Conservation (phyloP, 2,329 filamentous ascomycete genomes). For the Thyridium curvatum region DNA sequence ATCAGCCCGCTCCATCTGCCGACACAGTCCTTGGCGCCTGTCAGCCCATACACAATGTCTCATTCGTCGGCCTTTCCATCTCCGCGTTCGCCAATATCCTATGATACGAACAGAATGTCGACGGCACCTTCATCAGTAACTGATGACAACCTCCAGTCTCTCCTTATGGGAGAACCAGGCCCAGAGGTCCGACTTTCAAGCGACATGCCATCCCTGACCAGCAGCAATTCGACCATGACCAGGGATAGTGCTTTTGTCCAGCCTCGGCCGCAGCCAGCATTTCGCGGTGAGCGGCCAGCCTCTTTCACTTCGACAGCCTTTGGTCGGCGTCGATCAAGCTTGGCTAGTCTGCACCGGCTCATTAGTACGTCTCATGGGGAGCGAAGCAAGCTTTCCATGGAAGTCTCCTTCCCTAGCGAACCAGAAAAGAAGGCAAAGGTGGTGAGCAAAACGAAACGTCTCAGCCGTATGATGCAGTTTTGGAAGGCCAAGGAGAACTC, state of each 20-base stretch:
- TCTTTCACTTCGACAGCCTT: constrained; percentile 57
- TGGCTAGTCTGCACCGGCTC: constrained; percentile 70
- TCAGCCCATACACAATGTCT: constrained; percentile 60
- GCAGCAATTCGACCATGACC: constrained; percentile 72
- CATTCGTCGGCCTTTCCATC: constrained; percentile 63
- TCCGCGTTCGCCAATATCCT: constrained; percentile 61
- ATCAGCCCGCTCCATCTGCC: constrained; percentile 38
- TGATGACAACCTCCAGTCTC: constrained; percentile 66
- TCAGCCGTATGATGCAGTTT: constrained; percentile 73
- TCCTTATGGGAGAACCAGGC: constrained; percentile 67
- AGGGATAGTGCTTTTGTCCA: constrained; percentile 52
- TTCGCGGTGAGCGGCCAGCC: constrained; percentile 52
- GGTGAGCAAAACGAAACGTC: constrained; percentile 58
- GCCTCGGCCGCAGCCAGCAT: constrained; percentile 40
- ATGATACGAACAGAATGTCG: constrained; percentile 66
- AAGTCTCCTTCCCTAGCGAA: constrained; percentile 53
- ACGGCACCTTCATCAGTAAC: constrained; percentile 69
- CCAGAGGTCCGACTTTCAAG: constrained; percentile 64
- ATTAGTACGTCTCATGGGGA: constrained; percentile 71
- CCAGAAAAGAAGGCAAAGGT: constrained; percentile 50
- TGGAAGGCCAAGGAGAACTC: constrained; percentile 57
- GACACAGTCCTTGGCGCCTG: constrained; percentile 37
- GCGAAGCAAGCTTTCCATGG: constrained; percentile 67
- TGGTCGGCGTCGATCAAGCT: constrained; percentile 66
- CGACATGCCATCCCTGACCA: constrained; percentile 69